phyloP scores from a whole-genome alignment of 1,284 basidiomycete genomes.

The Cutaneotrichosporon sp. region DNA sequence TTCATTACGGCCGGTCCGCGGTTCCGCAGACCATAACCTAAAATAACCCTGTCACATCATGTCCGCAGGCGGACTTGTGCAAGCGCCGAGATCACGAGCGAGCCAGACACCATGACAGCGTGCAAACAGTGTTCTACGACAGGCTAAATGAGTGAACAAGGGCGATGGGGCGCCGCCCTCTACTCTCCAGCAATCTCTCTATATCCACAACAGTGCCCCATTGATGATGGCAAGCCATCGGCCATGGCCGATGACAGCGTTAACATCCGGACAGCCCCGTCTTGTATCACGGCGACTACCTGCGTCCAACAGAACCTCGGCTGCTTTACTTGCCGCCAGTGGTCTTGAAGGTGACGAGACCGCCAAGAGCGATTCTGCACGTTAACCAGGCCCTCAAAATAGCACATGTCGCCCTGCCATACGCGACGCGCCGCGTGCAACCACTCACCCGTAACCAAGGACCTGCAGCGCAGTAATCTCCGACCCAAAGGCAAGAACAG shows the following conservation, averaged over 20 bases:
- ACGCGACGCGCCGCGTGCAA: not conserved
- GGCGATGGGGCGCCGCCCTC: not conserved
- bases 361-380: conserved; percentile 50
- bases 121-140: conserved; percentile 12
- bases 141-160: conserved; percentile 9
- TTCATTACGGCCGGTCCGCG: too few species aligned
- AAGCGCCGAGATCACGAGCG: not conserved
- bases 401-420: not conserved
- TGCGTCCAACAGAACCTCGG: not conserved
- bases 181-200: conserved; percentile 7
- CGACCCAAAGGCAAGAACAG: conserved; percentile 78
- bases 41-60: too few species aligned
- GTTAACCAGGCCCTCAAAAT: not conserved
- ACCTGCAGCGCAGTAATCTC: conserved; percentile 79
- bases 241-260: not conserved
- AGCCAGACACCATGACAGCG: not conserved
- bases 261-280: not conserved
- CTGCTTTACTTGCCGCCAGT: conserved; percentile 48
- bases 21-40: too few species aligned
- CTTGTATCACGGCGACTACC: not conserved
- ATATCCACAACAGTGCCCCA: not conserved
- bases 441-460: conserved; percentile 63
- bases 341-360: conserved; percentile 51
- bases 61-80: not conserved
- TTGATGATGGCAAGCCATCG: not conserved